Evolutionary conservation across 164 flowering plant species (phyloP).

Genomic region (Liquidambar formosana): DNA sequence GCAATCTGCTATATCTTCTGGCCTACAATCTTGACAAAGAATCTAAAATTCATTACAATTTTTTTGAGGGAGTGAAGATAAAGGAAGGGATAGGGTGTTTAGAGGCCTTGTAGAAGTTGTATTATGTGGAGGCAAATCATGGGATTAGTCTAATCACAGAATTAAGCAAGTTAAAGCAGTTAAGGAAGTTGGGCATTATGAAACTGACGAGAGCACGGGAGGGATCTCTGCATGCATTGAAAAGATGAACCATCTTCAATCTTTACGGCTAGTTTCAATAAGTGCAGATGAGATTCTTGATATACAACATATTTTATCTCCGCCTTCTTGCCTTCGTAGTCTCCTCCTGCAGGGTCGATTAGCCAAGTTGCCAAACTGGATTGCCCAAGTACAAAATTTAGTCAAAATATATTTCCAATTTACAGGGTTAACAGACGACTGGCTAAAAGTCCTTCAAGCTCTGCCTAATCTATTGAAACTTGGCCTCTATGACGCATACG

Average conservation of each 20-base stretch:
- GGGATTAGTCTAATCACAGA: background rate
- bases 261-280: background rate
- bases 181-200: constrained; percentile 16
- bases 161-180: constrained; percentile 3
- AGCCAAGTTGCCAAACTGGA: constrained; percentile 15
- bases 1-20: too few relatives aligned
- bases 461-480: constrained; percentile 12
- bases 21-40: constrained; percentile 8
- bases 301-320: background rate
- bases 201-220: constrained; percentile 6
- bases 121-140: constrained; percentile 1
- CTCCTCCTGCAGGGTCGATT: constrained; percentile 10
- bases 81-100: background rate
- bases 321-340: constrained; percentile 1
- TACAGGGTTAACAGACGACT: background rate
- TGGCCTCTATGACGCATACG: background rate
- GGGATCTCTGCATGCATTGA: constrained; percentile 2
- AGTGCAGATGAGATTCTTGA: constrained; percentile 4
- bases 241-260: constrained; percentile 14
- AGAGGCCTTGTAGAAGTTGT: constrained; percentile 11
- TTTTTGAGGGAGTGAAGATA: background rate
- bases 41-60: too few relatives aligned
- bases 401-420: background rate
- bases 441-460: constrained; percentile 5
- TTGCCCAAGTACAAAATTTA: background rate